Conservation (phyloP, 805 yeast genomes). For the Zygosaccharomyces bailii region DNA sequence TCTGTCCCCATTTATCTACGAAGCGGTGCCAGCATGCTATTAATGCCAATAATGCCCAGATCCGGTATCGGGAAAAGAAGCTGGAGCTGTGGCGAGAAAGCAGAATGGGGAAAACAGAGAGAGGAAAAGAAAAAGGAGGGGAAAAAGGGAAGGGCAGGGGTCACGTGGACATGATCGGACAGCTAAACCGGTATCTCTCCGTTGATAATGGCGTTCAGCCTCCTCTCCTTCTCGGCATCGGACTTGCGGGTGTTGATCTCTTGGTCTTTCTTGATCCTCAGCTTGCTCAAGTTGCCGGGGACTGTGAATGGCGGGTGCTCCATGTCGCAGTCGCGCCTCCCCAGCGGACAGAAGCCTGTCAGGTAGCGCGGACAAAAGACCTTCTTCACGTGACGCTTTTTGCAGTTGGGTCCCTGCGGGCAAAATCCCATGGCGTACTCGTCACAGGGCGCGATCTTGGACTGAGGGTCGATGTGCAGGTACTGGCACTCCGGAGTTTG, state of each 20-base stretch:
- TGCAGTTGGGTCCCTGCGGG: slow-evolving; percentile 84
- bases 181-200: slow-evolving; percentile 25
- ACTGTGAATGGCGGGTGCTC: slow-evolving; percentile 76
- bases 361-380: slow-evolving; percentile 73
- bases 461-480: slow-evolving; percentile 84
- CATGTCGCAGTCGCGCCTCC: slow-evolving; percentile 66
- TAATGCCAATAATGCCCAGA: too few species aligned
- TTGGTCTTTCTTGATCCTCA: slow-evolving; percentile 32
- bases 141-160: too few species aligned
- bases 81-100: too few species aligned
- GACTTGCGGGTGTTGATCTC: slow-evolving; percentile 35
- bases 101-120: too few species aligned
- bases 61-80: too few species aligned
- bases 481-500: slow-evolving; percentile 93
- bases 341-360: slow-evolving; percentile 92
- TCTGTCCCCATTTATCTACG: too few species aligned
- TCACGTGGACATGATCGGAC: too few species aligned
- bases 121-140: too few species aligned
- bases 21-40: too few species aligned
- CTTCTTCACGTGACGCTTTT: slow-evolving; percentile 73
- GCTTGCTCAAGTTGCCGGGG: slow-evolving; percentile 39
- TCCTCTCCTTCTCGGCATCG: slow-evolving; percentile 36
- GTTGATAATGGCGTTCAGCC: slow-evolving; percentile 36
- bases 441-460: slow-evolving; percentile 82
- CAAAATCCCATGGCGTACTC: slow-evolving; percentile 88